A percentile compares a stretch with the other conserved stretches of the same genome.
These are phyloP conservation scores for Kwoniella heveanensis DNA, from an alignment of 768 basidiomycete species.

Conservation along the genomic window DNA sequence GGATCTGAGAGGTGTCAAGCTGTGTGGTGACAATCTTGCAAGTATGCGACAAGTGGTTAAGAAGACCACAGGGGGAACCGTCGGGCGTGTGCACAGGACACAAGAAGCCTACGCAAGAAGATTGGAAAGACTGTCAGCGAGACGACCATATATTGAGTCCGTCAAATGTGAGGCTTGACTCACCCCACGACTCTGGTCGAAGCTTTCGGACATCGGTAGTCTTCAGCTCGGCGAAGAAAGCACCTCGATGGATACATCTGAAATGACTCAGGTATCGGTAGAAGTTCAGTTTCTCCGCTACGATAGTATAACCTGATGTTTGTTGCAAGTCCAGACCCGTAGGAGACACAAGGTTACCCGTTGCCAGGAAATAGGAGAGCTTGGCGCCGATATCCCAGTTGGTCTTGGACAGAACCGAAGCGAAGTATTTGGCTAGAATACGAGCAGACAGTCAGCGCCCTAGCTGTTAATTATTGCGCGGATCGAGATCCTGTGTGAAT, in stretches of 20 bases:
- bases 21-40: slow-evolving; percentile 85
- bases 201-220: slow-evolving; percentile 96
- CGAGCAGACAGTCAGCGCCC: background rate
- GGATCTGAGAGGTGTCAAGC: slow-evolving; percentile 75
- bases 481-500: too few relatives aligned
- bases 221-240: slow-evolving; percentile 98
- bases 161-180: slow-evolving; percentile 36
- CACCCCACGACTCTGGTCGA: slow-evolving; percentile 97
- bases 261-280: slow-evolving; percentile 98
- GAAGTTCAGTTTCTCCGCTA: slow-evolving; percentile 98
- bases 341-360: slow-evolving; percentile 91
- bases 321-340: slow-evolving; percentile 96
- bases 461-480: background rate
- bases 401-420: slow-evolving; percentile 70
- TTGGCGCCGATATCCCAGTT: slow-evolving; percentile 91
- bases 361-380: slow-evolving; percentile 92
- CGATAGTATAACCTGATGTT: slow-evolving; percentile 96
- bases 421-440: slow-evolving; percentile 73
- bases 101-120: slow-evolving; percentile 70
- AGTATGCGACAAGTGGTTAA: slow-evolving; percentile 91
- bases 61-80: slow-evolving; percentile 93
- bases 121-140: background rate
- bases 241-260: slow-evolving; percentile 96
- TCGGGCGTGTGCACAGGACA: slow-evolving; percentile 99
- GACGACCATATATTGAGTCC: too few relatives aligned